phyloP scores from a whole-genome alignment of 441 rosid genomes.

The Brassica hybrid region DNA sequence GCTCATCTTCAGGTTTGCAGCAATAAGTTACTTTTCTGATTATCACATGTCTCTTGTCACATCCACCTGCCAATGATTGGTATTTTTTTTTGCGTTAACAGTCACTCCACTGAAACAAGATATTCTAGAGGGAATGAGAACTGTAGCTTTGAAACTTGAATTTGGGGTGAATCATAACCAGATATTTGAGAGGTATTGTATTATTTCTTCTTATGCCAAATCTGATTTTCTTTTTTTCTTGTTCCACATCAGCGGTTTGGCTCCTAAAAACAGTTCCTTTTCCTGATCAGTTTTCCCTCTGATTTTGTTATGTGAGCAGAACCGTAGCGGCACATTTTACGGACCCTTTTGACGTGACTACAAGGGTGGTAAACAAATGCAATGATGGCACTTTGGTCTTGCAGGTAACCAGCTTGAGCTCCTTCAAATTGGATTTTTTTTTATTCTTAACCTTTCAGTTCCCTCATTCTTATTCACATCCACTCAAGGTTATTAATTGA shows the following conservation, averaged over 20 bases:
- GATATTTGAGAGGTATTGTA: constrained; percentile 78
- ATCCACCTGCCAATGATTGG: constrained; percentile 25
- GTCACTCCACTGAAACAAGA: constrained; percentile 73
- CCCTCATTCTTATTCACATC: no score
- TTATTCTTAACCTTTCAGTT: no score
- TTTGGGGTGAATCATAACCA: constrained; percentile 93
- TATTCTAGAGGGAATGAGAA: constrained; percentile 96
- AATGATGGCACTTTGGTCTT: constrained; percentile 80
- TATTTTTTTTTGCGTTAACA: constrained; percentile 43
- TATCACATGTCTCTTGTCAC: constrained; percentile 39
- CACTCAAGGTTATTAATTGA: no score
- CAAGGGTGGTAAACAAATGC: constrained; percentile 81
- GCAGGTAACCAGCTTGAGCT: constrained; percentile 65
- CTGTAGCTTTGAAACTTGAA: constrained; percentile 94
- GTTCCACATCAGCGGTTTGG: constrained; percentile 13
- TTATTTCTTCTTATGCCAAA: constrained; percentile 27
- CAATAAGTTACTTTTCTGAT: constrained; percentile 25
- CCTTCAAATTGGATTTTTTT: background rate
- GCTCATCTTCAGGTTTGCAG: constrained; percentile 84
- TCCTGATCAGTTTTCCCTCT: constrained; percentile 21
- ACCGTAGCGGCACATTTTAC: constrained; percentile 99
- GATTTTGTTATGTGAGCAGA: constrained; percentile 52
- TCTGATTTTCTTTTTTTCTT: constrained; percentile 25
- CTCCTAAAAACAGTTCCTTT: constrained; percentile 1
- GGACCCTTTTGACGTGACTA: constrained; percentile 89